These are phyloP conservation scores for Hypoxylon sp. DNA, from an alignment of 2,329 filamentous ascomycete genomes.

Conservation along the genomic window DNA sequence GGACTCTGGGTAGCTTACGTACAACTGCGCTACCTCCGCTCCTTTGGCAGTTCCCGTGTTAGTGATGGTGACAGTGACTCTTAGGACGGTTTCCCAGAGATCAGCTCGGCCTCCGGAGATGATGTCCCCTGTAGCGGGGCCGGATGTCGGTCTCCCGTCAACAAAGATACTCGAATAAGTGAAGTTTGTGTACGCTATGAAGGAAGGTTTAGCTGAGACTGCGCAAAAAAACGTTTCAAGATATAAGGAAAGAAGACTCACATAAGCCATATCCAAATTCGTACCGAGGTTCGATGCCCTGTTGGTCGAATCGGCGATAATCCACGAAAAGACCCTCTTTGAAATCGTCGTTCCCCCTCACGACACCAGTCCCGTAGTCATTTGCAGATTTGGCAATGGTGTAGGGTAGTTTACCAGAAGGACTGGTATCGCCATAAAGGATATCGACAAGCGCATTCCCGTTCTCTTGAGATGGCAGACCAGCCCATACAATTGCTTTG, in stretches of 20 bases:
- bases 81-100: constrained; percentile 62
- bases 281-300: constrained; percentile 70
- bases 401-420: constrained; percentile 65
- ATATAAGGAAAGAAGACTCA: constrained; percentile 51
- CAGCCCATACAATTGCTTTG: constrained; percentile 82
- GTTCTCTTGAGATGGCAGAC: constrained; percentile 81
- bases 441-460: constrained; percentile 82
- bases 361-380: constrained; percentile 62
- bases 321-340: constrained; percentile 74
- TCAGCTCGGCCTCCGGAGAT: constrained; percentile 62
- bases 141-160: constrained; percentile 56
- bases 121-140: constrained; percentile 58
- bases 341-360: constrained; percentile 65
- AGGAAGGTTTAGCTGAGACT: constrained; percentile 11
- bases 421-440: constrained; percentile 71
- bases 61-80: constrained; percentile 71
- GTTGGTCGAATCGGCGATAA: constrained; percentile 74
- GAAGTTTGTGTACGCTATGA: constrained; percentile 76
- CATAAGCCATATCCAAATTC: constrained; percentile 75
- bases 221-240: neutral
- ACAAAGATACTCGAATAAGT: constrained; percentile 67
- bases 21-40: constrained; percentile 77
- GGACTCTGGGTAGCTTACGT: constrained; percentile 61
- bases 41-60: constrained; percentile 75
- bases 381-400: constrained; percentile 64